Percentiles rank a stretch among this genome's conserved stretches.
Conservation (phyloP, 805 yeast genomes). For the Barnettozyma vustinii region DNA sequence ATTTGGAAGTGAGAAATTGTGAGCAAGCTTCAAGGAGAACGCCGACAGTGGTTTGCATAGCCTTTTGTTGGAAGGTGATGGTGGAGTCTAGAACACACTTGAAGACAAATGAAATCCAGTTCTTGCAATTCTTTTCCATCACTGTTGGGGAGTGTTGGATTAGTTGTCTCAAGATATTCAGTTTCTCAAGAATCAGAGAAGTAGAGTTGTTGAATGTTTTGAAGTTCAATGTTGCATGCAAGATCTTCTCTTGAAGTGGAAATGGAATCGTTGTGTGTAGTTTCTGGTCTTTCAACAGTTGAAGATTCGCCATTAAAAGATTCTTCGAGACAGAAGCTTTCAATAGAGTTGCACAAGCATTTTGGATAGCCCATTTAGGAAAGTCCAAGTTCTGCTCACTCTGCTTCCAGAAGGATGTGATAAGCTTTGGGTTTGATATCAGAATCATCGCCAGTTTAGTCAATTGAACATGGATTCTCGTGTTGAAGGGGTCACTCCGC, state of each 20-base stretch:
- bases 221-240: constrained; percentile 20
- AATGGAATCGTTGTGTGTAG: constrained; percentile 7
- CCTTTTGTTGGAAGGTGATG: constrained; percentile 7
- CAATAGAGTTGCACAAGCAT: constrained; percentile 12
- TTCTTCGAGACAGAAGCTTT: constrained; percentile 17
- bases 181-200: constrained; percentile 19
- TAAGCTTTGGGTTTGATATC: constrained; percentile 14
- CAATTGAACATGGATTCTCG: constrained; percentile 22
- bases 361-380: constrained; percentile 15
- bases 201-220: constrained; percentile 17
- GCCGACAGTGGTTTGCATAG: constrained; percentile 6
- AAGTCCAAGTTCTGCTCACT: constrained; percentile 4
- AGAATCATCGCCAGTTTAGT: constrained; percentile 15
- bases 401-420: constrained; percentile 7
- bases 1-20: constrained; percentile 12
- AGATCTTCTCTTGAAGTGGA: constrained; percentile 16
- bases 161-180: constrained; percentile 18
- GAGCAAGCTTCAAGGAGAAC: constrained; percentile 4
- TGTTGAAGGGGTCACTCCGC: constrained; percentile 17
- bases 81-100: constrained; percentile 7
- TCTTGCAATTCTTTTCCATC: constrained; percentile 25
- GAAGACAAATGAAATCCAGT: constrained; percentile 19
- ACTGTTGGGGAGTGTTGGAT: constrained; percentile 14
- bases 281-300: constrained; percentile 22
- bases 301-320: constrained; percentile 22